These are phyloP conservation scores for Phialophora expanda DNA, from an alignment of 2,329 filamentous ascomycete species.

Conservation along the genomic window DNA sequence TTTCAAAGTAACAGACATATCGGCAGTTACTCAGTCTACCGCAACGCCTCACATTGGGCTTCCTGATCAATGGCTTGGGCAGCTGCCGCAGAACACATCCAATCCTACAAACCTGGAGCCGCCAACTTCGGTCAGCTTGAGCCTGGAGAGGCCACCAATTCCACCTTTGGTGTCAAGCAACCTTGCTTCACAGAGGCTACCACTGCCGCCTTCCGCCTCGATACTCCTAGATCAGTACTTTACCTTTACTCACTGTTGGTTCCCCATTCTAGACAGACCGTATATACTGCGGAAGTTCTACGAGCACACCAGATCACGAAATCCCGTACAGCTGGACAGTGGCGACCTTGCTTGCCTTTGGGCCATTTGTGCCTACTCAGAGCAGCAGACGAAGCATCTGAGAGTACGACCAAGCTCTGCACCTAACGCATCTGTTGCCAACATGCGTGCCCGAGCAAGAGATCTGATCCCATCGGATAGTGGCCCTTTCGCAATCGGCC, in stretches of 20 bases:
- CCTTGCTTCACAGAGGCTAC: slow-evolving; percentile 10
- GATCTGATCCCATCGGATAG: slow-evolving; percentile 47
- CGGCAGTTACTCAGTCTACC: neutral
- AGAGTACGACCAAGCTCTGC: neutral
- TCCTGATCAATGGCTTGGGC: slow-evolving; percentile 3
- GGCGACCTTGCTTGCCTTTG: slow-evolving; percentile 50
- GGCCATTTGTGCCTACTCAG: slow-evolving; percentile 52
- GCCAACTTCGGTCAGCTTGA: neutral
- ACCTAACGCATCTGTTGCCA: slow-evolving; percentile 6
- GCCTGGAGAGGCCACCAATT: no score
- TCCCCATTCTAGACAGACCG: slow-evolving; percentile 64
- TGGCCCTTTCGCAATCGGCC: slow-evolving; percentile 48
- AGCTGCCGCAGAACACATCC: neutral
- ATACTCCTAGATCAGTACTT: slow-evolving; percentile 63
- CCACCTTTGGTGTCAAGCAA: neutral
- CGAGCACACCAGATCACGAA: slow-evolving; percentile 45
- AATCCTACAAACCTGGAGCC: neutral
- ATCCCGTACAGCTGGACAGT: slow-evolving; percentile 7
- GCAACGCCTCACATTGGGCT: neutral
- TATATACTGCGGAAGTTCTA: slow-evolving; percentile 63
- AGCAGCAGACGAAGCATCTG: slow-evolving; percentile 24
- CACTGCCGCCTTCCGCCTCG: slow-evolving; percentile 58
- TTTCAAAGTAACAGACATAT: slow-evolving; percentile 20
- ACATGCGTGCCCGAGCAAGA: slow-evolving; percentile 40
- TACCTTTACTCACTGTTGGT: slow-evolving; percentile 63